phyloP scores from a whole-genome alignment of 257 asterid genomes.

The Gardenia jasminoides region DNA sequence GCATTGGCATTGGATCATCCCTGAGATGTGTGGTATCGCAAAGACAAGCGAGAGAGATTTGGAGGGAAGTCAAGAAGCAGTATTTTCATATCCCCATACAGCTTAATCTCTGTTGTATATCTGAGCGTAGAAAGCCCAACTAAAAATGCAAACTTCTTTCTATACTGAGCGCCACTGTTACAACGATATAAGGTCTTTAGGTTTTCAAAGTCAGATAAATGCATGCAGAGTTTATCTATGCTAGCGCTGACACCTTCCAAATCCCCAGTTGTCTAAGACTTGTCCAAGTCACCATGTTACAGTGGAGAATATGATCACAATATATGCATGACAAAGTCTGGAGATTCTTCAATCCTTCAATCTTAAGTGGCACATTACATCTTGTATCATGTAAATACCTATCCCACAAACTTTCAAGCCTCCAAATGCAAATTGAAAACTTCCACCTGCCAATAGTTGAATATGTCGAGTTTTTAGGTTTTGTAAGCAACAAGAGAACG shows the following conservation, averaged over 20 bases:
- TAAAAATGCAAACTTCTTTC: neutral
- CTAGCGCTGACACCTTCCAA: neutral
- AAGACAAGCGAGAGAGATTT: no score
- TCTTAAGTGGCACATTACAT: no score
- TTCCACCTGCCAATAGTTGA: neutral
- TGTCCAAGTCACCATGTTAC: neutral
- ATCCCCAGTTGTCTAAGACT: neutral
- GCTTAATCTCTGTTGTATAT: neutral
- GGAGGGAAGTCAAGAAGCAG: no score
- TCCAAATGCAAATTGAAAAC: neutral
- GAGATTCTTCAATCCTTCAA: no score
- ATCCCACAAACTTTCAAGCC: no score
- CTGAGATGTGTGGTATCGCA: no score
- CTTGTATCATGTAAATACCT: no score
- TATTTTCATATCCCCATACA: neutral
- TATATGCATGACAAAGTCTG: neutral
- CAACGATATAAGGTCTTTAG: no score
- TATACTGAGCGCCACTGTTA: neutral
- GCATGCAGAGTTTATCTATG: neutral
- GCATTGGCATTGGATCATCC: no score
- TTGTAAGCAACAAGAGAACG: neutral
- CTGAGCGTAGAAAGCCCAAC: neutral
- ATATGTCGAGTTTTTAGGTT: conserved; percentile 1
- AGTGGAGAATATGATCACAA: neutral
- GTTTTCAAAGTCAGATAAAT: no score